Percentiles rank a stretch among this genome's conserved stretches.
phyloP scores from a whole-genome alignment of 2,329 filamentous ascomycete species.

The Ophiostoma sp. region DNA sequence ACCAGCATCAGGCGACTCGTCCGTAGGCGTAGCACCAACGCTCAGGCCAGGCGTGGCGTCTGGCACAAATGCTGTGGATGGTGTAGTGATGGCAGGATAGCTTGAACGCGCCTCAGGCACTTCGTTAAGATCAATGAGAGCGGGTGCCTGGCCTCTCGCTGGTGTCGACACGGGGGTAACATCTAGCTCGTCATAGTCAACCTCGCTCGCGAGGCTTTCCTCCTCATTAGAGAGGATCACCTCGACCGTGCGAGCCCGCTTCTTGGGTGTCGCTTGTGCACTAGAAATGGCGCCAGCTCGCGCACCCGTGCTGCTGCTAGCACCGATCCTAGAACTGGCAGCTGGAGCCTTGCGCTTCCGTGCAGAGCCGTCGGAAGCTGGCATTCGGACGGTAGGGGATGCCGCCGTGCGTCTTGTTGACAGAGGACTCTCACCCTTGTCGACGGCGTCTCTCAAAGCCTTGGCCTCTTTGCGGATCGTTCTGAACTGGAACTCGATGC shows the following conservation, averaged over 20 bases:
- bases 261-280: not conserved
- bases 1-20: slow-evolving; percentile 18
- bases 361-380: slow-evolving; percentile 9
- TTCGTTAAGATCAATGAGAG: not conserved
- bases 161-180: slow-evolving; percentile 24
- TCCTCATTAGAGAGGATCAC: slow-evolving; percentile 26
- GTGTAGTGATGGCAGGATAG: not conserved
- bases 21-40: slow-evolving; percentile 22
- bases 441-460: slow-evolving; percentile 41
- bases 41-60: slow-evolving; percentile 23
- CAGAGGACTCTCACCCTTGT: slow-evolving; percentile 43
- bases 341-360: slow-evolving; percentile 24
- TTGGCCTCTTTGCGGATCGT: slow-evolving; percentile 50
- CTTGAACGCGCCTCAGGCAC: no score
- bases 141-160: not conserved
- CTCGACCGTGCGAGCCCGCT: slow-evolving; percentile 7
- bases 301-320: not conserved
- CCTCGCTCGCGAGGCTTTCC: slow-evolving; percentile 28
- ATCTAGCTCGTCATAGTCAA: slow-evolving; percentile 33
- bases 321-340: not conserved
- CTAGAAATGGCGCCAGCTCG: not conserved
- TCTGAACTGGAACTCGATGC: slow-evolving; percentile 58
- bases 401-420: slow-evolving; percentile 30
- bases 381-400: slow-evolving; percentile 26
- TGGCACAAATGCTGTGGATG: slow-evolving; percentile 5